Base-by-base conservation (phyloP, 208 protist species). In the Endotrypanum monterogeii region DNA sequence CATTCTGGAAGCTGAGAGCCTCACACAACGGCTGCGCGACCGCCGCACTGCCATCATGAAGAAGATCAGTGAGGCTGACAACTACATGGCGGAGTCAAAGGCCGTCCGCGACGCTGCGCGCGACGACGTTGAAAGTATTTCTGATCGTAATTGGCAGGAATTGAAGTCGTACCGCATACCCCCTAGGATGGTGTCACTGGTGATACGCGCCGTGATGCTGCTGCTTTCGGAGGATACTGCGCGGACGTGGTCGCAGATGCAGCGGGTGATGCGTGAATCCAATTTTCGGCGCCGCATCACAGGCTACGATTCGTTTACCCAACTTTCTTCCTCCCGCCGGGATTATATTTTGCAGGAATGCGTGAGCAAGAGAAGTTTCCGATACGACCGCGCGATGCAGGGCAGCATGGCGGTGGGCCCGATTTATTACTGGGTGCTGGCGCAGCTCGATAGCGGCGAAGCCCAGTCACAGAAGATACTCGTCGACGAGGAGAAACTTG, bases 381-480 rank as follows among this genome's bases (percentile, higher is more conserved):
- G 86, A 58, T 94, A 94, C 77, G 89, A 94, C 73, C 79, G 87
- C 52, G 89, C 89, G 7, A 85, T 93, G 78, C 80, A 94, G 66
- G 82, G 86, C 18, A 96, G 92, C 66, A 74, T 87, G 58, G 92
- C 92, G 6, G 80, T 94, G 35, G 89, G 92, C 37, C 89, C 89
- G 68, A 96, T 96, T 72, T 96, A 96, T 79, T 96, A 96, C 83
- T 96, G 92, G 90, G 86, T 92, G 58, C 83, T 96, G 51, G 89
- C 92, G 0, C 92, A 96, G 84, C 83, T 96, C 35, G 92, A 96
- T 73, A 83, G 74, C 37, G 83, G 86, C 46, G 89, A 94, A 74
- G 92, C 92, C 14, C 78, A 84, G 62, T 85, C 79, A 50, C 83
- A 96, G 78, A 84, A 89, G 80, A 63, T 56, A 23, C 61, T 66